Base-by-base conservation (phyloP, 345 rosid genomes). In the Eucalyptus tenuipes region DNA sequence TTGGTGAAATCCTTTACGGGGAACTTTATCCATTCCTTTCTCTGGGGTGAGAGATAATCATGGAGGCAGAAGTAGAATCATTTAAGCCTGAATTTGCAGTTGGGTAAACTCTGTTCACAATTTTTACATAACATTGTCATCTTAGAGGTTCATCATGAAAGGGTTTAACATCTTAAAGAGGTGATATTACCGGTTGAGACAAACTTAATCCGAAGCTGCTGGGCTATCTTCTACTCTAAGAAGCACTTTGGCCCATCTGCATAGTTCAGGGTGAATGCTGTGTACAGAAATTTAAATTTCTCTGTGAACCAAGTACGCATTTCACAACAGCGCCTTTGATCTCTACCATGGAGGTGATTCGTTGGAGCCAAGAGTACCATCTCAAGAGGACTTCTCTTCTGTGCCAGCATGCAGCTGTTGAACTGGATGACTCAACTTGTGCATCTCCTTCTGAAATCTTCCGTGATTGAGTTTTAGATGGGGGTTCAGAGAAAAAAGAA, bases 401-500 rank as follows among this genome's bases (percentile, higher is more conserved):
- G 64, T 86, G 45, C 87, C 66, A 37, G 82, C 82, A 12, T 40
- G 47, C 82, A 20, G 82, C 82, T 11, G 27, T 75, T 40, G 40
- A 40, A 75, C 47, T 75, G 84, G 84, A 75, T 40, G 27, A 75
- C 84, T 75, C 84, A 40, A 75, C 84, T 75, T 75, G 47, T 75
- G 84, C 66, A 52, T 86, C 64, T 53, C 64, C 87, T 52, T 33
- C 64, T 86, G 68, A 49, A 29, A 52, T 53, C 57, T 44, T 50
- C 87, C 64, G 68, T 86, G 87, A 50, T 50, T 86, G 87, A 86
- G 45, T 42, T 22, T 86, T 86, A 86, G 64, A 53, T 86, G 87
- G 59, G 59, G 59, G 87, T 59, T 86, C 88, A 89, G 90, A 90
- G 85, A 93, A 90, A 89, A 88, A 91, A 89, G 52, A 47, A 87